Evolutionary conservation across 2,329 filamentous ascomycete species (phyloP).

Genomic region (Neonectria coccinea): DNA sequence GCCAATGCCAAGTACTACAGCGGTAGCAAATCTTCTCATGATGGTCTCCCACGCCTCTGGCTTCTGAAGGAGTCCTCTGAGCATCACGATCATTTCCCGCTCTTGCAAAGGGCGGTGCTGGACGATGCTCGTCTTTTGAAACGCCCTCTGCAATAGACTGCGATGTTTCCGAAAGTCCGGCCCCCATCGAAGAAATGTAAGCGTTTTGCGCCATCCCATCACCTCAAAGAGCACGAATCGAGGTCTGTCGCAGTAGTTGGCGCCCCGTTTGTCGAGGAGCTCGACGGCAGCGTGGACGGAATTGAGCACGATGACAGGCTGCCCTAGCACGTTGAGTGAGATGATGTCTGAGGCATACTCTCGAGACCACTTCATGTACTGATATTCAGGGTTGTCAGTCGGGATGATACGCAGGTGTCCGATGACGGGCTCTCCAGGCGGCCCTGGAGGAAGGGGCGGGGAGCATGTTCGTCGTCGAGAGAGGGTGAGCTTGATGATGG

Average conservation of each 20-base stretch:
- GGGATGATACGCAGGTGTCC: conserved; percentile 59
- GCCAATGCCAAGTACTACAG: conserved; percentile 56
- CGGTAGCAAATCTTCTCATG: conserved; percentile 53
- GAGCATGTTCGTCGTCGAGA: conserved; percentile 10
- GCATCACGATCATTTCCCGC: conserved; percentile 47
- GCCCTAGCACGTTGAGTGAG: conserved; percentile 50
- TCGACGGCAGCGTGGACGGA: conserved; percentile 55
- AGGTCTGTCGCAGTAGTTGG: conserved; percentile 58
- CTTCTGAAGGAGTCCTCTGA: conserved; percentile 47
- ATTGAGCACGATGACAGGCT: conserved; percentile 57
- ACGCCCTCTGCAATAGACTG: conserved; percentile 56
- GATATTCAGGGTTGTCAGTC: conserved; percentile 45
- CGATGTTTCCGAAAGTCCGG: conserved; percentile 57
- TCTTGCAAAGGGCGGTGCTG: conserved; percentile 51
- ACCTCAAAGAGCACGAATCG: conserved; percentile 57
- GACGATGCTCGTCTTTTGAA: conserved; percentile 53
- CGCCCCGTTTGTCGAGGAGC: conserved; percentile 57
- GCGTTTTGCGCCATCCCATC: conserved; percentile 59
- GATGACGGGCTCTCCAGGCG: conserved; percentile 52
- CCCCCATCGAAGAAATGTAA: conserved; percentile 58
- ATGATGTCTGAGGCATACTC: conserved; percentile 64
- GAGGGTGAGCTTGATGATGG: conserved; percentile 11
- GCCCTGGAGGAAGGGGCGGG: conserved; percentile 47
- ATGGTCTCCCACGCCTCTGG: conserved; percentile 52
- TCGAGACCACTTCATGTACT: conserved; percentile 45